Base-by-base conservation (phyloP, 257 asterid genomes). In the Solanum virginianum region DNA sequence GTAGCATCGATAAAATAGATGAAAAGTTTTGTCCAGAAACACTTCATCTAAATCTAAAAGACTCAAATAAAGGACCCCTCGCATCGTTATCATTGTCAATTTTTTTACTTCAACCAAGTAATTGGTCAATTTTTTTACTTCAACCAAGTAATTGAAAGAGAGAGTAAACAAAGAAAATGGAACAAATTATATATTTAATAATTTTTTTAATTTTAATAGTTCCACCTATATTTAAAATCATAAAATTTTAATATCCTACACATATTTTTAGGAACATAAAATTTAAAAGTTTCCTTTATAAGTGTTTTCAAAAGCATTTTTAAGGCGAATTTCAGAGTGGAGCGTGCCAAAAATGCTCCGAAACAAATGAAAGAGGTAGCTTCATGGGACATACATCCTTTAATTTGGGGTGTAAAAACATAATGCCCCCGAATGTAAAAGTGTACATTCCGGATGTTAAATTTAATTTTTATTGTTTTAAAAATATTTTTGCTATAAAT, bases 311-410 rank as follows among this genome's bases (percentile, higher is more conserved):
- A 59, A 59, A 2, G 66, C 3, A 6, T 43, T 43, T 43, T 43
- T 3, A 6, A n/a, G 5, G 0, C 14, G 0, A 59, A 5, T 59
- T 1, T 9, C 3, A 18, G 14, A 12, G 10, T 8, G 65, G 53
- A 10, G 5, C 3, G 0, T 59, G 20, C 10, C 0, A 8, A 59
- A 59, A 59, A n/a, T n/a, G 6, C 15, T n/a, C 5, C 0, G 0
- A 2, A 26, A 0, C 66, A n/a, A 59, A 59, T 6, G 15, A 59
- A 20, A 59, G 1, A 26, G 20, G 14, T 59, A 59, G 14, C 4
- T 59, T 59, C 29, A 59, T 5, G 4, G 3, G 14, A 1, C 5
- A 9, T 57, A 57, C 2, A 1, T 1, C 14, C 65, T 20, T 20
- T 57, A 57, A 57, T 57, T 57, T 57, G 1, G 66, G 3, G 29